phyloP scores from a whole-genome alignment of 1,139 yeast genomes.

The Trichomonascaceae sp. region DNA sequence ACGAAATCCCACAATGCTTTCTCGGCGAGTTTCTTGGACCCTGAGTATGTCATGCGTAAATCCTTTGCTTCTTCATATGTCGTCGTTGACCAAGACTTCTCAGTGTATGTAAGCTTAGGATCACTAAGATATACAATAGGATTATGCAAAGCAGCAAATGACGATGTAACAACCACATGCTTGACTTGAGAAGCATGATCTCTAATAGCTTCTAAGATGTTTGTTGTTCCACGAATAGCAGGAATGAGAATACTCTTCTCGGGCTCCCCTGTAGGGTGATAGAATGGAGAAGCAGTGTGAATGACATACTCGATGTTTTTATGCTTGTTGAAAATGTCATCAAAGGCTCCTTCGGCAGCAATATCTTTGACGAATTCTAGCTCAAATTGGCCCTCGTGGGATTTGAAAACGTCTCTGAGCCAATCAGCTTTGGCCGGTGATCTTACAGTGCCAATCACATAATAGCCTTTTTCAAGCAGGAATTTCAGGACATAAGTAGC shows the following conservation, averaged over 20 bases:
- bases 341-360: conserved; percentile 45
- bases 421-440: conserved; percentile 42
- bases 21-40: background rate
- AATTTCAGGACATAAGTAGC: conserved; percentile 43
- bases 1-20: background rate
- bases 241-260: conserved; percentile 39
- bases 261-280: conserved; percentile 40
- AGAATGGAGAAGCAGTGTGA: conserved; percentile 56
- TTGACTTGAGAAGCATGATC: conserved; percentile 43
- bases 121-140: conserved; percentile 29
- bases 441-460: conserved; percentile 57
- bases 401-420: conserved; percentile 31
- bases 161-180: conserved; percentile 50
- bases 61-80: conserved; percentile 35
- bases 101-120: conserved; percentile 33
- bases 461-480: conserved; percentile 37
- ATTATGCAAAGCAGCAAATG: conserved; percentile 40
- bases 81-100: conserved; percentile 40
- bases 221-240: conserved; percentile 47
- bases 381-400: conserved; percentile 29
- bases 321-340: conserved; percentile 42
- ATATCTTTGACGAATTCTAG: conserved; percentile 53
- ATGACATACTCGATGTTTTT: conserved; percentile 48
- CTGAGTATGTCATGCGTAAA: background rate
- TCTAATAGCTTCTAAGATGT: conserved; percentile 39